These are phyloP conservation scores for Hypoxylon fragiforme DNA, from an alignment of 495 filamentous ascomycete species.

Conservation along the genomic window DNA sequence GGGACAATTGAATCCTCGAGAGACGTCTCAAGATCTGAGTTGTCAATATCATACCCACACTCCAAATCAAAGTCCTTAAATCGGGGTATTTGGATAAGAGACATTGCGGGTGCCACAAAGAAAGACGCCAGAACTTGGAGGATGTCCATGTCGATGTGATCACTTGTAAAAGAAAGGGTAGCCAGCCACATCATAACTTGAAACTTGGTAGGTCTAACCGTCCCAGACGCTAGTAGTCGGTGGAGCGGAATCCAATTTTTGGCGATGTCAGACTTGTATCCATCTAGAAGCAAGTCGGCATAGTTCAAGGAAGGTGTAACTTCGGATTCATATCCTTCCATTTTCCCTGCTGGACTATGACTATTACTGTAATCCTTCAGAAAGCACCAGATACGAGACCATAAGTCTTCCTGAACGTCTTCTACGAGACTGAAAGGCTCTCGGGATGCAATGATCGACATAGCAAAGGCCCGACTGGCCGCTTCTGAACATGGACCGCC, in stretches of 20 bases:
- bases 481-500: slow-evolving; percentile 3
- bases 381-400: background rate
- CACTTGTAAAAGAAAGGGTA: slow-evolving; percentile 41
- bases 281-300: slow-evolving; percentile 18
- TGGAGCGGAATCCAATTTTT: slow-evolving; percentile 44
- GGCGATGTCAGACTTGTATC: slow-evolving; percentile 22
- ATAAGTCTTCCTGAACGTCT: background rate
- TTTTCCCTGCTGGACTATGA: too few relatives aligned
- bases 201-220: slow-evolving; percentile 34
- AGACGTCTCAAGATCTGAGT: background rate
- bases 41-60: background rate
- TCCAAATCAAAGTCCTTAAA: background rate
- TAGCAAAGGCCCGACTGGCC: slow-evolving; percentile 6
- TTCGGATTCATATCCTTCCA: too few relatives aligned
- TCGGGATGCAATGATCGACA: slow-evolving; percentile 15
- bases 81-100: background rate
- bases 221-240: slow-evolving; percentile 26
- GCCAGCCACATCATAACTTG: slow-evolving; percentile 52
- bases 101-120: slow-evolving; percentile 32
- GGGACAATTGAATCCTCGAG: background rate
- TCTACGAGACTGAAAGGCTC: background rate
- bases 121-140: slow-evolving; percentile 47
- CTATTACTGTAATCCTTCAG: background rate
- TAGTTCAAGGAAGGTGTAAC: too few relatives aligned
- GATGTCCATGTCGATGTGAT: slow-evolving; percentile 35